Evolutionary conservation across 1,139 yeast species (phyloP).

Genomic region (Kodamaea plutei): DNA sequence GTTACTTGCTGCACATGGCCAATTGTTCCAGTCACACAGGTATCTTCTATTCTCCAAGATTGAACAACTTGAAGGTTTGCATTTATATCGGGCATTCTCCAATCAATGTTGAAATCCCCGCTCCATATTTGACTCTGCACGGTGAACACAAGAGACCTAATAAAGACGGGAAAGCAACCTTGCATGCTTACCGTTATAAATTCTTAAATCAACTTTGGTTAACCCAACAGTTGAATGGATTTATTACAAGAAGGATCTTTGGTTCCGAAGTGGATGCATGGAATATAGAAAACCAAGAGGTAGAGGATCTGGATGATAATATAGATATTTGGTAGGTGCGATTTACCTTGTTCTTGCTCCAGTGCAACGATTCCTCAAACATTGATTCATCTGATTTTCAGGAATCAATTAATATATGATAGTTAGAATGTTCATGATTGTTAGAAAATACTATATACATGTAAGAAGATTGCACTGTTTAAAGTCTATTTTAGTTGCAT

Average conservation of each 20-base stretch:
- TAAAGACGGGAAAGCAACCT: constrained; percentile 52
- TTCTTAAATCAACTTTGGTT: constrained; percentile 59
- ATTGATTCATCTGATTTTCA: too few relatives aligned
- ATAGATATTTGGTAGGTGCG: too few relatives aligned
- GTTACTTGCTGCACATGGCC: constrained; percentile 21
- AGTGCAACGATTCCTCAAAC: too few relatives aligned
- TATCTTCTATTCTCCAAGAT: constrained; percentile 42
- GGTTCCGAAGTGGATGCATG: constrained; percentile 15
- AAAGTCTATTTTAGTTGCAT: too few relatives aligned
- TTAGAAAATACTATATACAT: too few relatives aligned
- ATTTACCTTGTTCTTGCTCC: too few relatives aligned
- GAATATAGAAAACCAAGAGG: too few relatives aligned
- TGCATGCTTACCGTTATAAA: constrained; percentile 49
- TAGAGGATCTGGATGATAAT: too few relatives aligned
- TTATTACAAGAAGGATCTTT: constrained; percentile 32
- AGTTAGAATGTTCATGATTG: too few relatives aligned
- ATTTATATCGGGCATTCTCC: constrained; percentile 26
- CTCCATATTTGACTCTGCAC: constrained; percentile 68
- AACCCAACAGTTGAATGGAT: constrained; percentile 44
- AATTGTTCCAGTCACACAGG: constrained; percentile 29
- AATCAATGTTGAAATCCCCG: constrained; percentile 36
- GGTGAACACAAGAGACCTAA: constrained; percentile 64
- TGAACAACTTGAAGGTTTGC: constrained; percentile 33
- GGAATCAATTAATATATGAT: too few relatives aligned
- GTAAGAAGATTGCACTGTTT: too few relatives aligned